phyloP scores from a whole-genome alignment of 1,139 yeast genomes.

The Hansenula anomala region DNA sequence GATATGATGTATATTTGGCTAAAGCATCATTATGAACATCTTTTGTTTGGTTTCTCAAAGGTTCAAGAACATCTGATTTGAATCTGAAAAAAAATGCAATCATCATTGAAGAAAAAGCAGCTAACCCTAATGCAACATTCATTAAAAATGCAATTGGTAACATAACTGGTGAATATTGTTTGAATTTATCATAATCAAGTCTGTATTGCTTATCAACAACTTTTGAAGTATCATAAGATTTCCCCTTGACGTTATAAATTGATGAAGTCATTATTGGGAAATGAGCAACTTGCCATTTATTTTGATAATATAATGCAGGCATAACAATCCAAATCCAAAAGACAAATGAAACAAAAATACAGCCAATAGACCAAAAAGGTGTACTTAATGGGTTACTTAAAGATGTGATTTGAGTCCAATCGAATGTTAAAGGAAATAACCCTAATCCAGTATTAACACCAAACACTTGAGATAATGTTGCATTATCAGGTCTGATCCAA shows the following conservation, averaged over 20 bases:
- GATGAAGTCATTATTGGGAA: neutral
- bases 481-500: neutral
- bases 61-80: neutral
- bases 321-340: neutral
- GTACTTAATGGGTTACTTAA: neutral
- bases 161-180: neutral
- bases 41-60: neutral
- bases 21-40: neutral
- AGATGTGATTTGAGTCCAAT: neutral
- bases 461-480: neutral
- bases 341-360: neutral
- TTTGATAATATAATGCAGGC: neutral
- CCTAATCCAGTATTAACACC: neutral
- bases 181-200: neutral
- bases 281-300: neutral
- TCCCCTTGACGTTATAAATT: neutral
- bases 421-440: neutral
- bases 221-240: neutral
- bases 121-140: neutral
- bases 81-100: neutral
- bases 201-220: neutral
- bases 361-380: neutral
- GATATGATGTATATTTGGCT: neutral
- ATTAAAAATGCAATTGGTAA: neutral
- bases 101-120: neutral